Evolutionary conservation across 2,329 filamentous ascomycete genomes (phyloP), one percentile per base, ranked within the genome.

Genomic region (Trichoderma sp.): DNA sequence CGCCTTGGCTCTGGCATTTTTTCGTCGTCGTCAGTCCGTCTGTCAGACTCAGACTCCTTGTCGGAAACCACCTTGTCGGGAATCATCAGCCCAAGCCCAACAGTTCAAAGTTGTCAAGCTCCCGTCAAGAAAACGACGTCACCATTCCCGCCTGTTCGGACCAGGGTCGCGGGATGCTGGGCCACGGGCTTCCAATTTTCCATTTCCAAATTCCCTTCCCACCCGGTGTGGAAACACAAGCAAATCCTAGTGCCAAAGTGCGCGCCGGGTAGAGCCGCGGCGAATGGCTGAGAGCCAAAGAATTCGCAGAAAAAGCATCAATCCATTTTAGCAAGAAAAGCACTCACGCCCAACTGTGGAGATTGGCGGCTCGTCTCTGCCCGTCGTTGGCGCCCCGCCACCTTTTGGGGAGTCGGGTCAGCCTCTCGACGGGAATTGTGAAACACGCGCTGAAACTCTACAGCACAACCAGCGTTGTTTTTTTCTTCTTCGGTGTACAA

Each of bases 301-400:
- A 38, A 38, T 24, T 21, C 38, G 7, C 12, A 38, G 2, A 24
- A 24, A 24, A 24, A 24, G 18, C 31, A 33, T 8, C 4, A 3
- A 41, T 41, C 38, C 38, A 41, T 3, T 3, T 41, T 41, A 41
- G 38, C 38, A 45, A 35, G 29, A 76, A 75, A 83, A 83, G 82
- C 82, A 83, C 79, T 80, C 81, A 82, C 77, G 82, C 82, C 82
- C 80, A 83, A 83, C 78, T 83, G 82, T 83, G 82, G 82, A 82
- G 79, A 77, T 79, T 79, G 74, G 75, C 75, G 75, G 75, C 75
- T 76, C 75, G 75, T 76, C 71, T 76, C 71, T 76, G 74, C 75
- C 75, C 75, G 75, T 65, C 74, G 75, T 45, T 75, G 75, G 67
- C 67, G 67, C 67, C 72, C 71, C 75, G 65, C 75, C 71, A 62